Conservation (phyloP, 2,329 filamentous ascomycete species). For the Stemphylium lycopersici region DNA sequence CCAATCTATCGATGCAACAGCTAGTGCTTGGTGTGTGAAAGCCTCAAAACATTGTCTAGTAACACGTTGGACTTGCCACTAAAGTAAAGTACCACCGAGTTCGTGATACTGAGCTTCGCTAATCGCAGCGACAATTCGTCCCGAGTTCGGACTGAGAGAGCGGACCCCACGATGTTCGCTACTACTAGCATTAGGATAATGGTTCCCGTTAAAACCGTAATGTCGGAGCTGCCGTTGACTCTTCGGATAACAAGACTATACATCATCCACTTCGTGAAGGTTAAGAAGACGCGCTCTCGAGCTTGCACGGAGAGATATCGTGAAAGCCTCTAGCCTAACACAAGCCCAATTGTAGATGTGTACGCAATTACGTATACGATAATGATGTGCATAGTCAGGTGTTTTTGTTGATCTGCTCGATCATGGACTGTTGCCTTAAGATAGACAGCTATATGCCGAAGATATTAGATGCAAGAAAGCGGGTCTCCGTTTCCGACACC, state of each 20-base stretch:
- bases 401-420: neutral
- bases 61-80: neutral
- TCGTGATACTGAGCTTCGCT: neutral
- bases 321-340: constrained; percentile 1
- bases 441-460: too few relatives aligned
- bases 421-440: too few relatives aligned
- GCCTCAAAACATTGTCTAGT: neutral
- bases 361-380: neutral
- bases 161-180: neutral
- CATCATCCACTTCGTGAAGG: neutral
- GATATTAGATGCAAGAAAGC: neutral
- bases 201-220: neutral
- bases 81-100: neutral
- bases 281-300: neutral
- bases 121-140: neutral
- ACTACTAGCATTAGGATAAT: neutral
- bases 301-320: neutral
- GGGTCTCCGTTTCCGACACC: too few relatives aligned
- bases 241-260: neutral
- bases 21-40: neutral
- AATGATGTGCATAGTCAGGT: neutral
- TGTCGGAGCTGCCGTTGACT: neutral
- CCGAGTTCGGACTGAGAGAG: neutral
- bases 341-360: neutral
- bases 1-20: constrained; percentile 13